Conservation (phyloP, 2,329 filamentous ascomycete species). For the Pyricularia grisea region DNA sequence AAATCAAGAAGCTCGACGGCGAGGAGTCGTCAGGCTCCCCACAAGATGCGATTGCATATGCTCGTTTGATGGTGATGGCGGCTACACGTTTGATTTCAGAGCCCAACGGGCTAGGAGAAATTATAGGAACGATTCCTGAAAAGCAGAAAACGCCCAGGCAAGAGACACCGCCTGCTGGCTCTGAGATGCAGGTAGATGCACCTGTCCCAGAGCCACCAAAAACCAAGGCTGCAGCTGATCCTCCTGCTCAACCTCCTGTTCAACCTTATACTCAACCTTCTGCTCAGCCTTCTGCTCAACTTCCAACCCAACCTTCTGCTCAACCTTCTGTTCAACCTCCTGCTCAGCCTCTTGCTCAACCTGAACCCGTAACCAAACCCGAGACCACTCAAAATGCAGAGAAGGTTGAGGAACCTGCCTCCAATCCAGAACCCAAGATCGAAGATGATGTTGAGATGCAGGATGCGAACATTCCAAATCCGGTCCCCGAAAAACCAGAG, state of each 20-base stretch:
- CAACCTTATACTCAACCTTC: background rate
- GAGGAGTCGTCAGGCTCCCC: constrained; percentile 27
- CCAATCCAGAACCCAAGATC: constrained; percentile 8
- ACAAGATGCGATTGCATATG: constrained; percentile 35
- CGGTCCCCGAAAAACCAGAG: constrained; percentile 13
- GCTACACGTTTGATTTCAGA: constrained; percentile 37
- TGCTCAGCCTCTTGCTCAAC: background rate
- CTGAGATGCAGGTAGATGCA: background rate
- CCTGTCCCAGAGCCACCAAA: background rate
- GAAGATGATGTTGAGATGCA: constrained; percentile 26
- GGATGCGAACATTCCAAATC: constrained; percentile 15
- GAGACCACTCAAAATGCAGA: background rate
- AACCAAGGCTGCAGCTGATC: background rate
- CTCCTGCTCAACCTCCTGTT: background rate
- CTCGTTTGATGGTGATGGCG: constrained; percentile 33
- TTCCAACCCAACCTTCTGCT: no score
- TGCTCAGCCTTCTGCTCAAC: background rate
- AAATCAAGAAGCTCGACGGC: constrained; percentile 35
- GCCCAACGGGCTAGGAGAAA: constrained; percentile 29
- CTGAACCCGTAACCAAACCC: background rate
- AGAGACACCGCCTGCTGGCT: background rate
- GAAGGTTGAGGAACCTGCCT: background rate
- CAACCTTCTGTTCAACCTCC: background rate
- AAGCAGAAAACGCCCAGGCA: background rate
- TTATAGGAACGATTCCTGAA: constrained; percentile 32